A percentile compares a stretch with the other conserved stretches of the same genome.
Evolutionary conservation across 495 filamentous ascomycete genomes (phyloP).

Genomic region (Xylaria palmicola): DNA sequence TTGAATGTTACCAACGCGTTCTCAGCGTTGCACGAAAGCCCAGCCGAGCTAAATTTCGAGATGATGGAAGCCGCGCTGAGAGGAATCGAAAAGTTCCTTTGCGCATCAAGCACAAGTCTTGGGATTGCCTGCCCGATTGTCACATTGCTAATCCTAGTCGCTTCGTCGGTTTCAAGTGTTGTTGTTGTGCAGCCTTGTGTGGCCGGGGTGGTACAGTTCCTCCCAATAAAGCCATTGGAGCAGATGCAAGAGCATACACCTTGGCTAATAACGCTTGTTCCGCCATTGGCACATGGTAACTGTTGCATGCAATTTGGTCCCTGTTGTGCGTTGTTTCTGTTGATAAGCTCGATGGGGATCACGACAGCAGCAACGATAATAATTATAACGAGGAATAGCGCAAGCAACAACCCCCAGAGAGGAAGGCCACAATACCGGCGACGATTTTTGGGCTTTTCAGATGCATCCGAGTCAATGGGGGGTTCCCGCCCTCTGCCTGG

Average conservation of each 20-base stretch:
- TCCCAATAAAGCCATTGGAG: slow-evolving; percentile 80
- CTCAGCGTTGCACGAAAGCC: slow-evolving; percentile 74
- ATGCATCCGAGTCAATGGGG: slow-evolving; percentile 13
- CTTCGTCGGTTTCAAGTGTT: slow-evolving; percentile 42
- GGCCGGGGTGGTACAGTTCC: slow-evolving; percentile 60
- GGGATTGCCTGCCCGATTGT: slow-evolving; percentile 80
- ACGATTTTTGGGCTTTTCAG: slow-evolving; percentile 21
- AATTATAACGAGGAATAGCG: slow-evolving; percentile 66
- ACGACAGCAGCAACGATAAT: slow-evolving; percentile 84
- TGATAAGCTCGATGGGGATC: slow-evolving; percentile 76
- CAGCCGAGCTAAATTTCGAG: slow-evolving; percentile 69
- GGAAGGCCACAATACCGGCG: slow-evolving; percentile 75
- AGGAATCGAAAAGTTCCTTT: slow-evolving; percentile 71
- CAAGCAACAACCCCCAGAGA: slow-evolving; percentile 70
- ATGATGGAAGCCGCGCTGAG: slow-evolving; percentile 66
- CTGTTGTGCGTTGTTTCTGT: slow-evolving; percentile 30
- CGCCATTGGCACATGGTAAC: slow-evolving; percentile 73
- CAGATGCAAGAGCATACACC: slow-evolving; percentile 82
- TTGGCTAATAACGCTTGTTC: slow-evolving; percentile 64
- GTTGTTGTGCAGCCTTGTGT: slow-evolving; percentile 72
- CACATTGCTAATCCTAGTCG: slow-evolving; percentile 59
- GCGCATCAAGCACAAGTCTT: slow-evolving; percentile 61
- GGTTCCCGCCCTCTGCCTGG: slow-evolving; percentile 15
- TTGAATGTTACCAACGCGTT: slow-evolving; percentile 86
- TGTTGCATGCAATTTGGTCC: slow-evolving; percentile 49